These are phyloP conservation scores for Friedmanniomyces simplex DNA, from an alignment of 495 filamentous ascomycete genomes.

Conservation along the genomic window DNA sequence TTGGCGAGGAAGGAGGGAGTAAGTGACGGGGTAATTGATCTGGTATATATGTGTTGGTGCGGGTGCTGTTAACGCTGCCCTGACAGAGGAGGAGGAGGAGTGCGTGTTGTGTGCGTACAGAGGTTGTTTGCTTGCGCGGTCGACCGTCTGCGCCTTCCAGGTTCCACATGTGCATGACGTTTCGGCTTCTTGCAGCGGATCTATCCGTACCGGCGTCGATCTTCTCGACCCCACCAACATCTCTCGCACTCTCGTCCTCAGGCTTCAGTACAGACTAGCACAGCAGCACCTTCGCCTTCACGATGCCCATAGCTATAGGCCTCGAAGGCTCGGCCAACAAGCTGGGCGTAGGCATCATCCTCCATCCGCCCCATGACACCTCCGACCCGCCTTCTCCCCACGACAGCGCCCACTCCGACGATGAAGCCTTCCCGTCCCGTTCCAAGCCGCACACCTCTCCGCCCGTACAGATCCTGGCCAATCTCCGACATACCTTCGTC, in stretches of 20 bases:
- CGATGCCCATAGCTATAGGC: conserved; percentile 57
- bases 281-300: not conserved
- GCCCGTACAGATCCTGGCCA: conserved; percentile 61
- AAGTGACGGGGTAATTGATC: not conserved
- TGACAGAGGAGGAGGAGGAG: not conserved
- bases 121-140: not conserved
- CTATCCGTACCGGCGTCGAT: not conserved
- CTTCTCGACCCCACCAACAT: not conserved
- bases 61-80: no score
- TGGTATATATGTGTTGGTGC: not conserved
- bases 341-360: conserved; percentile 85
- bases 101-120: no score
- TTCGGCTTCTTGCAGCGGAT: not conserved
- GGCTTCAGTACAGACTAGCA: not conserved
- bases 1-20: not conserved
- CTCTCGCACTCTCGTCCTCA: not conserved
- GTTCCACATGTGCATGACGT: not conserved
- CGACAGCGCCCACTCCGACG: conserved; percentile 21
- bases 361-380: conserved; percentile 42
- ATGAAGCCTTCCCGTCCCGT: conserved; percentile 37
- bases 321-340: conserved; percentile 98
- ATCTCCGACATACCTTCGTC: conserved; percentile 86
- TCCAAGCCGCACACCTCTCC: conserved; percentile 34
- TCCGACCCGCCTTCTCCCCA: conserved; percentile 28
- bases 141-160: no score